Evolutionary conservation across 2,329 filamentous ascomycete genomes (phyloP), one percentile per base, ranked within the genome.

Genomic region (Calycina herbarum): DNA sequence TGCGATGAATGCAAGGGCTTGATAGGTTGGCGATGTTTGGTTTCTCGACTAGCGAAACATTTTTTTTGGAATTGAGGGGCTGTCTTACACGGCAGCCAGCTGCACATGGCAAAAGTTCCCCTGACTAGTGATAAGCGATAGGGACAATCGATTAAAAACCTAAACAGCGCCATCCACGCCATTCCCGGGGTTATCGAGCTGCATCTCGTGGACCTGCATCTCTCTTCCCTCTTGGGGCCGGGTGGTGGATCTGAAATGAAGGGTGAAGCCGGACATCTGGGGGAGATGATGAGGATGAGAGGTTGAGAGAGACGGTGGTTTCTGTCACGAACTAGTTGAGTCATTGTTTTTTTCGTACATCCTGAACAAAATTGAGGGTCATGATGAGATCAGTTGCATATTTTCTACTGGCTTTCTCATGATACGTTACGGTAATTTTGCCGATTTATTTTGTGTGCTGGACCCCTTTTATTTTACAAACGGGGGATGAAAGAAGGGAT

Each of bases 111-210:
- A 27, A 27, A 27, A 11, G 48, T 54, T 20, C 27, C 56, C 56
- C 56, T 57, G 56, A 57, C 13, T 57, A 57, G 56, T 57, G 27
- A 31, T 57, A 57, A 57, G 56, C 56, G 56, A 57, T 57, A 57
- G n/a, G 29, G 20, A 54, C 48, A 54, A 54, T 54, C 48, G 48
- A 54, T 54, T 27, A 40, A 54, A 20, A 54, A 54, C 20, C 48
- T 24, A 54, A 54, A 13, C 20, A 27, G 24, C 42, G 42, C 17
- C 15, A 45, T 45, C 15, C n/a, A n/a, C 45, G 40, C 15, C 15
- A 51, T 51, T n/a, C 7, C 48, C 13, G 20, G 48, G 48, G 20
- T 29, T 54, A 24, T 27, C 10, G 3, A 27, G 20, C 48, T 54
- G 48, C 48, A 54, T 54, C 20, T 54, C 20, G 48, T 54, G 48